Conservation (phyloP, 83 land plant species). For the Larix sibirica region DNA sequence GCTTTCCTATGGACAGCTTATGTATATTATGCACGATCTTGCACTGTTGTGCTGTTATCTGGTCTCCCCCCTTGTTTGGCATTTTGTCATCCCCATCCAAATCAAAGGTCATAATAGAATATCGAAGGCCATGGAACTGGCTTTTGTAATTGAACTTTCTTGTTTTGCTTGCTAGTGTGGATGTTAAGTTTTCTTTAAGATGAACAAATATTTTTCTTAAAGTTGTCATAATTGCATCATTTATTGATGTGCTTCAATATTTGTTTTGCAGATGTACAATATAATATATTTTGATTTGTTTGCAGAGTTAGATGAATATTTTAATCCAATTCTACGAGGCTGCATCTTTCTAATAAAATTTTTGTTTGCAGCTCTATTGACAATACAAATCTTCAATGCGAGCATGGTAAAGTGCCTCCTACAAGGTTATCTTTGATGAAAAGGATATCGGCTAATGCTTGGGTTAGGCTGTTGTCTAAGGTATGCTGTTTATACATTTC, state of each 20-base stretch:
- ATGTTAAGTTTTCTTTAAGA: background rate
- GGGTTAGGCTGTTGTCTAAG: slow-evolving; percentile 69
- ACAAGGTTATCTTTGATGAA: slow-evolving; percentile 74
- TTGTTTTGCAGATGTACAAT: background rate
- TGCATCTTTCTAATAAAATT: background rate
- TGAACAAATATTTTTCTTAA: background rate
- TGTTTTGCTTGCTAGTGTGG: background rate
- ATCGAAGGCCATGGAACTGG: background rate
- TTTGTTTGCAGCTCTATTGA: slow-evolving; percentile 61
- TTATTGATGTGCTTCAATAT: background rate
- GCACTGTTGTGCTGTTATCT: background rate
- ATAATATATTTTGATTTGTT: background rate
- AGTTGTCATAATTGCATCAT: background rate
- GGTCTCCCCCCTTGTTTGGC: background rate
- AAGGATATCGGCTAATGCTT: slow-evolving; percentile 72
- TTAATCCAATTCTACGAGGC: background rate
- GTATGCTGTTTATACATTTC: slow-evolving; percentile 31
- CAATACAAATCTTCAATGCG: slow-evolving; percentile 68
- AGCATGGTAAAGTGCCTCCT: slow-evolving; percentile 75
- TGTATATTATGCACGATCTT: background rate
- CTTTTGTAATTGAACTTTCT: background rate
- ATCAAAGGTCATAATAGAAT: background rate
- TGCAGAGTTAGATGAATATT: background rate
- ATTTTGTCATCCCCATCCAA: background rate
- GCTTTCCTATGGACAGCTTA: background rate